Conservation (phyloP, 257 asterid species). For the Fraxinus quadrangulata region DNA sequence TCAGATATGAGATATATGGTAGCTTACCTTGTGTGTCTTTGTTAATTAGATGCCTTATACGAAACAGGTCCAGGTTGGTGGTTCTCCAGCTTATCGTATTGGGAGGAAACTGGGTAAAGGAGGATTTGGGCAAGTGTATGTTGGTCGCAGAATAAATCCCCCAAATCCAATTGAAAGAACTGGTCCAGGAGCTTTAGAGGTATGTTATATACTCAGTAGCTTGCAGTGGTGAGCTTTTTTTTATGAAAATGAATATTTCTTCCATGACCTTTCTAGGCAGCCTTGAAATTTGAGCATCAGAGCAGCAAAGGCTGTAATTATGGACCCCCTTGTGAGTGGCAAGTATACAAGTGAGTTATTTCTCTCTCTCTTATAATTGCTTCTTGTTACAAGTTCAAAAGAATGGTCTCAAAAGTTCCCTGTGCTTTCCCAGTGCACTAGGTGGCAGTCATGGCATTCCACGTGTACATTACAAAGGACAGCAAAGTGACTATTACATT, state of each 20-base stretch:
- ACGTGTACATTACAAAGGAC: conserved; percentile 50
- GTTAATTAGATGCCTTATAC: conserved; percentile 10
- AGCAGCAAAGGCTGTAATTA: conserved; percentile 49
- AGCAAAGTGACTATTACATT: conserved; percentile 41
- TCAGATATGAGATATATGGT: neutral
- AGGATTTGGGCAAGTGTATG: conserved; percentile 95
- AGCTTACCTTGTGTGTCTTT: conserved; percentile 9
- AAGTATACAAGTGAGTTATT: conserved; percentile 49
- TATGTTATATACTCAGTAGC: conserved; percentile 20
- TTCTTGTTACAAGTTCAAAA: neutral
- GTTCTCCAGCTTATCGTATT: conserved; percentile 71
- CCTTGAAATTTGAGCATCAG: conserved; percentile 57
- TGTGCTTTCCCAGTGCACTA: conserved; percentile 25
- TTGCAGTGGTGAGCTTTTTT: conserved; percentile 4
- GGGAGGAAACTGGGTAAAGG: conserved; percentile 89
- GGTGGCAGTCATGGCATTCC: conserved; percentile 57
- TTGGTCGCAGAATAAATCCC: conserved; percentile 76
- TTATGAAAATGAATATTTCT: neutral
- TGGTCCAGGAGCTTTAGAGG: conserved; percentile 91
- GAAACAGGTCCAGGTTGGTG: conserved; percentile 85
- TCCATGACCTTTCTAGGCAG: conserved; percentile 28
- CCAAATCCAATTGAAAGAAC: conserved; percentile 65
- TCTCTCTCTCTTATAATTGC: neutral
- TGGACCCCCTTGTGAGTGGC: conserved; percentile 64
- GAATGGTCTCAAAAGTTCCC: neutral